Conservation (phyloP, 352 stramenopile genomes). For the Pseudoperonospora humuli region DNA sequence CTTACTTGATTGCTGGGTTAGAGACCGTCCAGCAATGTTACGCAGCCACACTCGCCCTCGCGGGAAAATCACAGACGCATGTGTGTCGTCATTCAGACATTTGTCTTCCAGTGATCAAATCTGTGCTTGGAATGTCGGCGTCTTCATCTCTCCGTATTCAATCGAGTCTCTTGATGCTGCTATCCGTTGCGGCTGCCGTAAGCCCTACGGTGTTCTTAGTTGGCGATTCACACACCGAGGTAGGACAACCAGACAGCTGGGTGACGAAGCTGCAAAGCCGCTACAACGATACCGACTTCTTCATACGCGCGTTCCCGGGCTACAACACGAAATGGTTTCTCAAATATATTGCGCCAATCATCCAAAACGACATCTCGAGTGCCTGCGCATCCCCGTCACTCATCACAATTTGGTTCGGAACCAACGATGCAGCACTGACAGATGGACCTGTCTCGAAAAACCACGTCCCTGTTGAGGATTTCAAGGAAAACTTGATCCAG, state of each 20-base stretch:
- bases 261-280: constrained; percentile 20
- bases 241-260: constrained; percentile 22
- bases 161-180: no score
- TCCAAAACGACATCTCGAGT: constrained; percentile 12
- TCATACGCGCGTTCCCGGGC: constrained; percentile 28
- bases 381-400: constrained; percentile 6
- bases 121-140: no score
- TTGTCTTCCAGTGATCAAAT: no score
- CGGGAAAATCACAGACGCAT: no score
- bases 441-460: constrained; percentile 11
- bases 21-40: no score
- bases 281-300: constrained; percentile 32
- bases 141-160: no score
- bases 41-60: no score
- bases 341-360: constrained; percentile 13
- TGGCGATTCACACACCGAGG: constrained; percentile 38
- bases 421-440: constrained; percentile 13
- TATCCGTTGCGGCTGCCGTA: no score
- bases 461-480: constrained; percentile 16
- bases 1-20: no score
- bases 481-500: constrained; percentile 12
- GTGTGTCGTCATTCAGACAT: no score
- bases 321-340: constrained; percentile 42
- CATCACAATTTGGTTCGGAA: constrained; percentile 21
- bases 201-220: constrained; percentile 20